Percentiles rank a stretch among this genome's conserved stretches.
Conservation (phyloP, 169 alveolate genomes). For the Plasmodium vivax region DNA sequence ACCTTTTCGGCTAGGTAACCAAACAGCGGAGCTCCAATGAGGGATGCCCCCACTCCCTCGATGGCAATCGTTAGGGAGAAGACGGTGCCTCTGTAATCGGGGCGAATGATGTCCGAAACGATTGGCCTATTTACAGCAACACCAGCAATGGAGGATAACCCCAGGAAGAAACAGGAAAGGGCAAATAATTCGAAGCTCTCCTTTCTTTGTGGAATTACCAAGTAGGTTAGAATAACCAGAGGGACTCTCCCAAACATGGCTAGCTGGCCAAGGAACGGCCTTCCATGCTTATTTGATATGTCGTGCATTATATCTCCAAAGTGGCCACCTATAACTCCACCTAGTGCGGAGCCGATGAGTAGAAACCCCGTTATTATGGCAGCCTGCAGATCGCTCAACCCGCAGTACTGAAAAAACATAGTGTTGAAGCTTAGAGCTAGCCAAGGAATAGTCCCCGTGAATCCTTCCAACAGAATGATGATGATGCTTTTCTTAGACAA, state of each 20-base stretch:
- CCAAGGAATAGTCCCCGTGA: slow-evolving; percentile 93
- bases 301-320: slow-evolving; percentile 87
- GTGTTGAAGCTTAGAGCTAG: slow-evolving; percentile 90
- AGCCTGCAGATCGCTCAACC: slow-evolving; percentile 88
- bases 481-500: slow-evolving; percentile 71
- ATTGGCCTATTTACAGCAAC: slow-evolving; percentile 92
- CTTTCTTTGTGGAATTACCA: slow-evolving; percentile 32
- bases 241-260: slow-evolving; percentile 76
- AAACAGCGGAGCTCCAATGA: slow-evolving; percentile 90
- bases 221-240: slow-evolving; percentile 30
- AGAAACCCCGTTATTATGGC: slow-evolving; percentile 87
- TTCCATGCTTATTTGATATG: slow-evolving; percentile 87
- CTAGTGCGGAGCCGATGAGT: slow-evolving; percentile 89
- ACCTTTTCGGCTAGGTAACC: slow-evolving; percentile 90
- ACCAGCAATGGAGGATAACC: slow-evolving; percentile 92
- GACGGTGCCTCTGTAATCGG: slow-evolving; percentile 91
- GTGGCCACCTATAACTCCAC: slow-evolving; percentile 92
- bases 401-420: slow-evolving; percentile 91
- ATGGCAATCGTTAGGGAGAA: slow-evolving; percentile 86
- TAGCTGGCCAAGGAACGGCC: slow-evolving; percentile 87
- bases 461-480: slow-evolving; percentile 81
- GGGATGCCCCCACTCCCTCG: slow-evolving; percentile 91
- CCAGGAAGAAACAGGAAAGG: slow-evolving; percentile 82
- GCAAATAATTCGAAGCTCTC: slow-evolving; percentile 67
- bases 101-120: slow-evolving; percentile 90